Evolutionary conservation across 2,329 filamentous ascomycete genomes (phyloP).

Genomic region (Aquanectria penicillioides): DNA sequence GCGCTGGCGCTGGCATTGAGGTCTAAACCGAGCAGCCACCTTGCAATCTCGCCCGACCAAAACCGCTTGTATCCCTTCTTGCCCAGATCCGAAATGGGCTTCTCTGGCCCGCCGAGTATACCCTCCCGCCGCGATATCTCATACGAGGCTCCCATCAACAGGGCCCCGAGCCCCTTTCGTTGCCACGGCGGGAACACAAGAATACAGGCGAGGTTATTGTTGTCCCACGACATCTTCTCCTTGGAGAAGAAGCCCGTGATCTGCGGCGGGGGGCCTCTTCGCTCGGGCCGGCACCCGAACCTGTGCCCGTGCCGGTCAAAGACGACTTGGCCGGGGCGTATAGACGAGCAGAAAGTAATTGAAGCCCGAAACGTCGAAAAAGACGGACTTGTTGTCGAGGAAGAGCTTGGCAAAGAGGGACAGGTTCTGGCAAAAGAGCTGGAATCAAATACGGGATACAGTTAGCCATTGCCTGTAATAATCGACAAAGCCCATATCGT

Average conservation of each 20-base stretch:
- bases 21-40: conserved; percentile 66
- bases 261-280: conserved; percentile 49
- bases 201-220: conserved; percentile 97
- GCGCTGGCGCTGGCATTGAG: conserved; percentile 45
- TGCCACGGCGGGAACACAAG: conserved; percentile 97
- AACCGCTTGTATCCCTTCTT: conserved; percentile 84
- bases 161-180: conserved; percentile 83
- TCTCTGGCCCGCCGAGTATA: conserved; percentile 90
- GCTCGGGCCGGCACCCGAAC: conserved; percentile 4
- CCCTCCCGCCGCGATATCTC: conserved; percentile 87
- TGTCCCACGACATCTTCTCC: conserved; percentile 98
- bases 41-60: conserved; percentile 85
- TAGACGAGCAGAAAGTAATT: conserved; percentile 93
- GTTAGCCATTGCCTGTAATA: conserved; percentile 16
- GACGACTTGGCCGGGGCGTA: conserved; percentile 55
- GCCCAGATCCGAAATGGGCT: conserved; percentile 88
- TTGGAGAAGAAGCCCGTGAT: conserved; percentile 98
- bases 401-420: conserved; percentile 97
- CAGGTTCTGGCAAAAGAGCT: conserved; percentile 93
- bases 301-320: conserved; percentile 17
- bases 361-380: conserved; percentile 95
- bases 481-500: background rate
- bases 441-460: background rate
- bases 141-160: conserved; percentile 94
- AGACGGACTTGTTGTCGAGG: conserved; percentile 97